Percentiles rank a stretch among this genome's conserved stretches.
Evolutionary conservation across 805 yeast genomes (phyloP).

Genomic region (Wickerhamomyces sydowiorum): DNA sequence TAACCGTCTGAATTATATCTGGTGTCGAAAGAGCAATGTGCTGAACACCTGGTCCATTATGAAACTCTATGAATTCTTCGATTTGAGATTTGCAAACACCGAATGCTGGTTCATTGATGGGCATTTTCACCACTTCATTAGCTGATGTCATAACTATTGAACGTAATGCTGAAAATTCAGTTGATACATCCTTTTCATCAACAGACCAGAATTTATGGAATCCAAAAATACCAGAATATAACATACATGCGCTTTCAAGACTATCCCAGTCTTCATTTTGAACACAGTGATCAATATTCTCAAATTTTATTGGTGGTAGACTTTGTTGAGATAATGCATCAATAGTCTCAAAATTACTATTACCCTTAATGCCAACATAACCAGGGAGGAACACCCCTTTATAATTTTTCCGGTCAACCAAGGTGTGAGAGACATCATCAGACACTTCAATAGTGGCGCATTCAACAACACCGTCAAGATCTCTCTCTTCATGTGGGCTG

Average conservation of each 20-base stretch:
- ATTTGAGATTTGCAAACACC: constrained; percentile 68
- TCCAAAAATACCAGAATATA: constrained; percentile 60
- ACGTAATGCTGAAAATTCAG: constrained; percentile 62
- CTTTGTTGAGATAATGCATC: constrained; percentile 4
- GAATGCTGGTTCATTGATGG: constrained; percentile 78
- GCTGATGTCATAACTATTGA: constrained; percentile 74
- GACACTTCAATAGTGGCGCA: constrained; percentile 46
- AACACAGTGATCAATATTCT: constrained; percentile 69
- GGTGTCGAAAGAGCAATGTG: constrained; percentile 69
- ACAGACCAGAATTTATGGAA: constrained; percentile 83
- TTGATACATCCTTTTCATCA: constrained; percentile 69
- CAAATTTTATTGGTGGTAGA: constrained; percentile 34
- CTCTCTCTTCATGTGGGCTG: constrained; percentile 27
- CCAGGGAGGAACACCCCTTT: constrained; percentile 49
- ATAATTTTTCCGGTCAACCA: constrained; percentile 39
- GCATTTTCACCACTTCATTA: constrained; percentile 66
- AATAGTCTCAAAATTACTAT: not conserved
- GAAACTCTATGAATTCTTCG: constrained; percentile 71
- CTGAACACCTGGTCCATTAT: constrained; percentile 81
- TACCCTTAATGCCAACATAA: constrained; percentile 18
- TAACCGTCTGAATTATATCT: constrained; percentile 54
- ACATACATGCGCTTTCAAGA: constrained; percentile 51
- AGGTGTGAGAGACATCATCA: constrained; percentile 68
- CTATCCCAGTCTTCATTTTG: constrained; percentile 71
- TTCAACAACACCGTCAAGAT: constrained; percentile 44